Evolutionary conservation across 164 flowering plant species (phyloP), one percentile per base, ranked within the genome.

Genomic region (Paratinospora sagittata): DNA sequence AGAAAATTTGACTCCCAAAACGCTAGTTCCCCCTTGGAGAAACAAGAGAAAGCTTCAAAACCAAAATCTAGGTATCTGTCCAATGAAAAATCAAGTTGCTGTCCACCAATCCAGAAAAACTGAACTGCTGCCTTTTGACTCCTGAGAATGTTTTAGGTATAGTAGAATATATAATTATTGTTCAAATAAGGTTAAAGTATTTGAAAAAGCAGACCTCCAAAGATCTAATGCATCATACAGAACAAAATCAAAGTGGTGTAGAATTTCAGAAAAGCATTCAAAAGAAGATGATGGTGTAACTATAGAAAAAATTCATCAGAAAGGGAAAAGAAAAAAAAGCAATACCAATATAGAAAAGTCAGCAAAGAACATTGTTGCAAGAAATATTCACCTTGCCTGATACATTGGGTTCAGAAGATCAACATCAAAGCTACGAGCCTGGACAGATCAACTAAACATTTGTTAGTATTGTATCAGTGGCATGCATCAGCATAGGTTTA

Each of bases 21-120:
- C 24, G 37, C 67, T 57, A 87, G 63, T 66, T 95, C 97, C 64
- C 72, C 78, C 69, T 80, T 64, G 17, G 89, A 67, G 52, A 86
- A 75, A 73, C 79, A 84, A 72, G 86, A 78, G 75, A 62, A 65
- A 27, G 73, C 62, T 78, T 82, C 82, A 63, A 27, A 57, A 27
- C 60, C 73, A 52, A 71, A 70, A 57, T 76, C 84, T 1, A 67
- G 58, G 34, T 57, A 43, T 52, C 27, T 70, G 45, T 74, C 76
- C 9, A 72, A 61, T 58, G 78, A 70, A 65, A 69, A 49, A 63
- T 79, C 81, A 39, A 81, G 58, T 74, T 83, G 81, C 78, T 87
- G 93, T 37, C 96, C 97, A 70, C 96, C 97, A 75, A 85, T 88
- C 96, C 97, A 91, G 70, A 86, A 83, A 77, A 89, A 91, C 69